Conservation (phyloP, 2,329 filamentous ascomycete species). For the Colletotrichum plurivorum region DNA sequence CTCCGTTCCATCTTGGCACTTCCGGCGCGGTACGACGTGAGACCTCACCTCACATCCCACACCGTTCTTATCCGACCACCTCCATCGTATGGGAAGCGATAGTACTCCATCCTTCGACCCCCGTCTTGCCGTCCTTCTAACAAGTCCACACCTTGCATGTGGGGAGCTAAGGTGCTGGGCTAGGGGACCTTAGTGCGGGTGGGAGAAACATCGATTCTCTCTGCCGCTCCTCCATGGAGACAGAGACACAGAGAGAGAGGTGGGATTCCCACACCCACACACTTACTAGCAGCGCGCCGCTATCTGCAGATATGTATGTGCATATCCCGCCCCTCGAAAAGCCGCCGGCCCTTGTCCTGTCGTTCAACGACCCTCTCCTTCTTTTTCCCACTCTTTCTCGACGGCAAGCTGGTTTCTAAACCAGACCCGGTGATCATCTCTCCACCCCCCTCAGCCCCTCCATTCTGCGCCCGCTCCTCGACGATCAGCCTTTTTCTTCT, state of each 20-base stretch:
- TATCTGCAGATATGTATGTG: slow-evolving; percentile 41
- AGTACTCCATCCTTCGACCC: slow-evolving; percentile 6
- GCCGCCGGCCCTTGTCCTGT: slow-evolving; percentile 32
- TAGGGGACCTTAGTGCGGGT: slow-evolving; percentile 39
- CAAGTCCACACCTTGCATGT: slow-evolving; percentile 34
- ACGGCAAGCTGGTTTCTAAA: slow-evolving; percentile 36
- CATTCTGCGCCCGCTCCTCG: slow-evolving; percentile 34
- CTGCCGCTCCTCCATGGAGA: slow-evolving; percentile 19
- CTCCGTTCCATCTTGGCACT: slow-evolving; percentile 19
- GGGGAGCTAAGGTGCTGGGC: slow-evolving; percentile 38
- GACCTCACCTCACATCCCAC: slow-evolving; percentile 38
- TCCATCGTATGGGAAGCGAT: slow-evolving; percentile 31
- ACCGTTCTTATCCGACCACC: slow-evolving; percentile 35
- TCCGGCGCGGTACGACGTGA: slow-evolving; percentile 31
- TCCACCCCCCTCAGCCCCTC: slow-evolving; percentile 40
- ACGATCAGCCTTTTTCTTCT: slow-evolving; percentile 36
- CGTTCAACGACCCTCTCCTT: slow-evolving; percentile 35
- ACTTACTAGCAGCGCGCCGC: slow-evolving; percentile 19
- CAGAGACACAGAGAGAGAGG: neutral
- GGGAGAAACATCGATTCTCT: slow-evolving; percentile 37
- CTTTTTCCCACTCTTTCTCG: slow-evolving; percentile 30
- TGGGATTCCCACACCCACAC: slow-evolving; percentile 27
- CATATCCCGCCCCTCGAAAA: slow-evolving; percentile 38
- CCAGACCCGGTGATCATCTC: slow-evolving; percentile 38
- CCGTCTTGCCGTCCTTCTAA: slow-evolving; percentile 20